These are phyloP conservation scores for Monascus ruber DNA, from an alignment of 2,329 filamentous ascomycete genomes.

Conservation along the genomic window DNA sequence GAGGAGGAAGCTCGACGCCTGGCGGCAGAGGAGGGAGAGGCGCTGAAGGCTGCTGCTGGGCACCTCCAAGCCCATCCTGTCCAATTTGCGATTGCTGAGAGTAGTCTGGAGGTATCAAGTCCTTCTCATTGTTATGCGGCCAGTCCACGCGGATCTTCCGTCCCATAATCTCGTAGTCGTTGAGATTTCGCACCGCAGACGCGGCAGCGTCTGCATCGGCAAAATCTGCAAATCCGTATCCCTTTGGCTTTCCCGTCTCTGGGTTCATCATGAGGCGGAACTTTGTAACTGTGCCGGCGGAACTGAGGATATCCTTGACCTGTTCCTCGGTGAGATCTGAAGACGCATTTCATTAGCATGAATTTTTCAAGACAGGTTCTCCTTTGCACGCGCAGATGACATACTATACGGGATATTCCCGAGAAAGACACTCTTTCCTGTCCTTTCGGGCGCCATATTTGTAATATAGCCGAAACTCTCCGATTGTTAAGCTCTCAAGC, in stretches of 20 bases:
- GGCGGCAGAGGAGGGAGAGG: conserved; percentile 69
- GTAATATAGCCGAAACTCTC: not conserved
- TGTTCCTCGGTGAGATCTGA: conserved; percentile 92
- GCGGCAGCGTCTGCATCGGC: conserved; percentile 85
- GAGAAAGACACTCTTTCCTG: conserved; percentile 36
- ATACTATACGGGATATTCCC: conserved; percentile 58
- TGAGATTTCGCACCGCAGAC: conserved; percentile 87
- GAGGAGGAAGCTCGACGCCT: conserved; percentile 71
- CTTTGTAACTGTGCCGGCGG: conserved; percentile 78
- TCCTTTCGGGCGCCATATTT: conserved; percentile 34
- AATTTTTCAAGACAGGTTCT: not conserved
- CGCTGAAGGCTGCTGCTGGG: conserved; percentile 35
- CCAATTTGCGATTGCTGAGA: conserved; percentile 29
- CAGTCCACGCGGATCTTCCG: conserved; percentile 92
- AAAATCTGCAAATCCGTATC: conserved; percentile 94
- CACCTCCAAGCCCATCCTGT: conserved; percentile 26
- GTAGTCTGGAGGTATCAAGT: conserved; percentile 46
- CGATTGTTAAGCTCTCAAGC: no score
- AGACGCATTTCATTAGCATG: conserved; percentile 8
- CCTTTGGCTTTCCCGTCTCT: conserved; percentile 87
- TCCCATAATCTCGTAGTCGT: conserved; percentile 91
- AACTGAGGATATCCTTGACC: conserved; percentile 85
- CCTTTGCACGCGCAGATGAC: conserved; percentile 24
- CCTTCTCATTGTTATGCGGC: conserved; percentile 77
- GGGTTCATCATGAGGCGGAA: conserved; percentile 93